phyloP scores from a whole-genome alignment of 2,329 filamentous ascomycete genomes.

The Fusarium tricinctum region DNA sequence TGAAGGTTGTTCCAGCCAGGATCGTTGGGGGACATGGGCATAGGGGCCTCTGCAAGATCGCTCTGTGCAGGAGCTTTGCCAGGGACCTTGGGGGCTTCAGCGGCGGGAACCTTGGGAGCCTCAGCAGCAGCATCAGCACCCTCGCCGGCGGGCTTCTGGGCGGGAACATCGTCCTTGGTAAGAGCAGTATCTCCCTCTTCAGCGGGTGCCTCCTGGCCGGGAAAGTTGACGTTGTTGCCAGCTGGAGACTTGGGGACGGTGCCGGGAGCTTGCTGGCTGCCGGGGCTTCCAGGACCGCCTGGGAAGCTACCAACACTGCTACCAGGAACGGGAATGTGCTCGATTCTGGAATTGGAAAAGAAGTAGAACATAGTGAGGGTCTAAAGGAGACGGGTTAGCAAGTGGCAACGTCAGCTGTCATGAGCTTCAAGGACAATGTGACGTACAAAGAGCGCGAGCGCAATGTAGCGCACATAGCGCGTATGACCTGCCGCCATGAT shows the following conservation, averaged over 20 bases:
- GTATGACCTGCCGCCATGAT: slow-evolving; percentile 76
- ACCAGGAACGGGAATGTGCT: slow-evolving; percentile 54
- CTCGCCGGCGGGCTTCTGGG: slow-evolving; percentile 41
- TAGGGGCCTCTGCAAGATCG: slow-evolving; percentile 41
- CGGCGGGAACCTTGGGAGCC: slow-evolving; percentile 10
- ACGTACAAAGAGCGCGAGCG: slow-evolving; percentile 87
- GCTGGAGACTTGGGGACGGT: slow-evolving; percentile 34
- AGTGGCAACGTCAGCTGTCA: slow-evolving; percentile 23
- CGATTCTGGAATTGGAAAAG: slow-evolving; percentile 72
- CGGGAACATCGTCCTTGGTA: slow-evolving; percentile 37
- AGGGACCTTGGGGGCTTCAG: slow-evolving; percentile 29
- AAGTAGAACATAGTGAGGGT: slow-evolving; percentile 77
- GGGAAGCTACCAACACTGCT: slow-evolving; percentile 41
- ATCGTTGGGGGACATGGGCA: slow-evolving; percentile 67
- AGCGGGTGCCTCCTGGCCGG: slow-evolving; percentile 35
- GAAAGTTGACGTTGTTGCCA: slow-evolving; percentile 46
- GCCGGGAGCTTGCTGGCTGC: slow-evolving; percentile 42
- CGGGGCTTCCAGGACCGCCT: slow-evolving; percentile 45
- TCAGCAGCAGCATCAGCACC: slow-evolving; percentile 19
- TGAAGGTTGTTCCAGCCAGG: slow-evolving; percentile 66
- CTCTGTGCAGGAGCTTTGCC: slow-evolving; percentile 55
- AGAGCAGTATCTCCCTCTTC: slow-evolving; percentile 36
- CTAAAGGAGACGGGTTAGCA: slow-evolving; percentile 34
- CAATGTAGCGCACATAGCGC: slow-evolving; percentile 81
- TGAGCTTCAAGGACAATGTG: background rate